Evolutionary conservation across 768 basidiomycete species (phyloP).

Genomic region (Coprinopsis strossmayeri): DNA sequence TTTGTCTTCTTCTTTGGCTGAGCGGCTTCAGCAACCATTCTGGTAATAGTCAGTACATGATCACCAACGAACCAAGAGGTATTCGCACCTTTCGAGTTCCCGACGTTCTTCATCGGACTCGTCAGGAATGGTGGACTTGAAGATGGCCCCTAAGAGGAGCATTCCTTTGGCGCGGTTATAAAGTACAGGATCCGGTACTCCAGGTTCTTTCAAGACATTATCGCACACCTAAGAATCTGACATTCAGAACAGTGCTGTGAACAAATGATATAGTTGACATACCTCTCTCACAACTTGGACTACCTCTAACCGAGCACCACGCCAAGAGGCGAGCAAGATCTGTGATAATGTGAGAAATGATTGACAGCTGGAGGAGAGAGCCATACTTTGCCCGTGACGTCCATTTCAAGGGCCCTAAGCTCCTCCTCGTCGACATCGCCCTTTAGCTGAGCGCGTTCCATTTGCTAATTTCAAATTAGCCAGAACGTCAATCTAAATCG

Average conservation of each 20-base stretch:
- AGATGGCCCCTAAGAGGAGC: slow-evolving; percentile 83
- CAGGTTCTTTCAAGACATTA: slow-evolving; percentile 76
- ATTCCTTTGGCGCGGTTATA: slow-evolving; percentile 86
- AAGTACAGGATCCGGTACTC: slow-evolving; percentile 62
- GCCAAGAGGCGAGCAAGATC: slow-evolving; percentile 97
- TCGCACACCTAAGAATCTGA: slow-evolving; percentile 58
- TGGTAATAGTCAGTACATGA: slow-evolving; percentile 23
- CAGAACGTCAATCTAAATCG: too few species aligned
- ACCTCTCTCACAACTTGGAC: slow-evolving; percentile 79
- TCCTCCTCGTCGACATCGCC: slow-evolving; percentile 88
- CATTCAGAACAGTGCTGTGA: slow-evolving; percentile 1
- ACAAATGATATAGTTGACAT: slow-evolving; percentile 6
- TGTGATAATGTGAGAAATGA: slow-evolving; percentile 18
- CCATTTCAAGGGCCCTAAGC: slow-evolving; percentile 80
- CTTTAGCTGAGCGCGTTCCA: slow-evolving; percentile 84
- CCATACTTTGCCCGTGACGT: slow-evolving; percentile 82
- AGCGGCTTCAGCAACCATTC: slow-evolving; percentile 86
- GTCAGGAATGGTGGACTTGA: slow-evolving; percentile 80
- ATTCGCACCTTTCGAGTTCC: slow-evolving; percentile 80
- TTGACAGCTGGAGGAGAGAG: not conserved
- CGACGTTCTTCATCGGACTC: slow-evolving; percentile 91
- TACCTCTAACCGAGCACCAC: slow-evolving; percentile 93
- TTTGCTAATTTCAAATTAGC: too few species aligned
- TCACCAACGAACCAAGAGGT: slow-evolving; percentile 8
- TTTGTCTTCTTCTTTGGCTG: slow-evolving; percentile 53